Evolutionary conservation across 108 stramenopile species (phyloP), one percentile per base, ranked within the genome.

Genomic region (Craspedostauros australis): DNA sequence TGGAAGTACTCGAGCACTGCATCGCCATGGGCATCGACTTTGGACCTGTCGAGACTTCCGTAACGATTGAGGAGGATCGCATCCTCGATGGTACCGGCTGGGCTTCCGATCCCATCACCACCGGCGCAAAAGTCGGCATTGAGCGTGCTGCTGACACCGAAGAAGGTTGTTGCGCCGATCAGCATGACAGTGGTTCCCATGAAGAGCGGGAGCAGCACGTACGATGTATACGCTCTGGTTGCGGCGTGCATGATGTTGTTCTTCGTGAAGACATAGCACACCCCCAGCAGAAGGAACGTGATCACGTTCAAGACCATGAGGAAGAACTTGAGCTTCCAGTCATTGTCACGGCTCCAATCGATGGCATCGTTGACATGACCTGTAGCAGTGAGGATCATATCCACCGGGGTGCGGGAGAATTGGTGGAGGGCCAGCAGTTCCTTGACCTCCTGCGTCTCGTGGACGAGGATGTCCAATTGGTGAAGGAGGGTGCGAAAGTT

Each of bases 81-180:
- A 41, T 70, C 64, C 23, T 57, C 29, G 25, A 76, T 54, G 9
- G 69, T 70, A 9, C 69, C 75, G 39, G 50, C 40, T 3, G 68
- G 62, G 22, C 65, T 72, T 23, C 62, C 67, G 12, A 32, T 19
- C 15, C 7, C 36, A 1, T 42, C 41, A 3, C 70, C 70, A 22
- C 76, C 76, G 9, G 56, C 40, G 45, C 76, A 77, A 61, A 77
- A 77, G 30, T 77, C 76, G 0, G 71, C 57, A 66, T 73, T 78
- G 23, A 68, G 18, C 21, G 66, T n/a, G 5, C 55, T 46, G 5
- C 54, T 57, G 29, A 62, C 38, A 11, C 66, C 63, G 31, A 47
- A 54, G 22, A 40, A 27, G 22, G 59, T 40, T 0, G 71, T 52
- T 8, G 53, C 43, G 29, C 33, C 30, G 15, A 66, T 7, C 0